These are phyloP conservation scores for Hortiboletus campestris DNA, from an alignment of 768 basidiomycete species.

Conservation along the genomic window DNA sequence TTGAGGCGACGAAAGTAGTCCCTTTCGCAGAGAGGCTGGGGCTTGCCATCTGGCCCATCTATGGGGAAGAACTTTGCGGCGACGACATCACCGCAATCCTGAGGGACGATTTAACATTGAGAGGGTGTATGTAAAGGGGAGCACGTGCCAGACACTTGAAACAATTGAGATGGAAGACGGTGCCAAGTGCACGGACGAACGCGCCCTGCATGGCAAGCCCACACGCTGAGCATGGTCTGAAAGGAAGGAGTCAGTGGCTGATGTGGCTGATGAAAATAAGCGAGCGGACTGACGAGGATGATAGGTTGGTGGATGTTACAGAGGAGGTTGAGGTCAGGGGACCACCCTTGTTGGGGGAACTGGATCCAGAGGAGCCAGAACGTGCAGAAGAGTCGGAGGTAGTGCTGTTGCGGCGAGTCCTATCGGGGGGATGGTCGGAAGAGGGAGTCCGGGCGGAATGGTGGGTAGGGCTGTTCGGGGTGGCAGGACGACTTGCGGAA, in stretches of 20 bases:
- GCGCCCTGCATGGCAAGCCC: conserved; percentile 87
- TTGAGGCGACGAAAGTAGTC: conserved; percentile 97
- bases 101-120: conserved; percentile 9
- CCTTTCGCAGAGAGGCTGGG: conserved; percentile 94
- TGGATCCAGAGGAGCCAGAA: conserved; percentile 52
- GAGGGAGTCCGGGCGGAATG: conserved; percentile 50
- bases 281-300: conserved; percentile 53
- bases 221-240: conserved; percentile 73
- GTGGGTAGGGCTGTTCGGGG: conserved; percentile 47
- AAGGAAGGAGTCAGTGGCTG: not conserved
- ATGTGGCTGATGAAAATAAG: conserved; percentile 8
- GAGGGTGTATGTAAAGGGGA: not conserved
- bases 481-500: conserved; percentile 57
- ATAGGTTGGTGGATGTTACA: conserved; percentile 48
- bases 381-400: conserved; percentile 54
- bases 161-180: conserved; percentile 95
- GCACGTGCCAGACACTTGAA: conserved; percentile 91
- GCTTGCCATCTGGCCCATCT: conserved; percentile 84
- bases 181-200: conserved; percentile 91
- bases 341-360: conserved; percentile 38
- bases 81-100: conserved; percentile 97
- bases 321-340: conserved; percentile 55
- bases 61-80: conserved; percentile 99
- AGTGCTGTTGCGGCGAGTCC: conserved; percentile 44
- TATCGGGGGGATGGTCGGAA: conserved; percentile 52